Evolutionary conservation across 805 yeast species (phyloP).

Genomic region (Limtongia smithiae): DNA sequence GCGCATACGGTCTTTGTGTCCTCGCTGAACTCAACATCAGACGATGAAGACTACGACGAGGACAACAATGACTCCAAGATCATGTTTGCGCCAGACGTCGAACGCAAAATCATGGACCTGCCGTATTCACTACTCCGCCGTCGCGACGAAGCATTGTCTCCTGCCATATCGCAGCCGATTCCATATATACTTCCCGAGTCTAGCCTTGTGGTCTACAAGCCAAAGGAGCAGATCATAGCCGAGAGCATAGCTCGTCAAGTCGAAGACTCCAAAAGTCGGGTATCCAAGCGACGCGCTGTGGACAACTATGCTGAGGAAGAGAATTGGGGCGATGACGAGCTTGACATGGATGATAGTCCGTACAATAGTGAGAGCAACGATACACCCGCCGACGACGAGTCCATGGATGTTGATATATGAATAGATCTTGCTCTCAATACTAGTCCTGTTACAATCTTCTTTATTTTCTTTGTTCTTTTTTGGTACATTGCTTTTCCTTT

Average conservation of each 20-base stretch:
- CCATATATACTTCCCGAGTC: conserved; percentile 8
- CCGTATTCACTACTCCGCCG: conserved; percentile 21
- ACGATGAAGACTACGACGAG: conserved; percentile 7
- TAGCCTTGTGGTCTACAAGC: conserved; percentile 17
- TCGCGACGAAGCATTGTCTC: conserved; percentile 1
- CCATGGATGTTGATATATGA: neutral
- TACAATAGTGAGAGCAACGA: neutral
- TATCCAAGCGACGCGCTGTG: neutral
- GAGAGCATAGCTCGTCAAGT: conserved; percentile 25
- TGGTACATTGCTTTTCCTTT: no score
- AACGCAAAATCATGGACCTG: conserved; percentile 16
- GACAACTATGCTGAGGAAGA: conserved; percentile 3
- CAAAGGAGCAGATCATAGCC: conserved; percentile 25
- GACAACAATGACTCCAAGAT: conserved; percentile 3
- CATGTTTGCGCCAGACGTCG: conserved; percentile 20
- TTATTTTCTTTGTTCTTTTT: neutral
- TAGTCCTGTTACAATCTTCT: neutral
- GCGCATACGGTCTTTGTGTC: conserved; percentile 24
- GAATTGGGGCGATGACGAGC: conserved; percentile 24
- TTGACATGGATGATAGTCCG: conserved; percentile 1
- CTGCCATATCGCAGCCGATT: conserved; percentile 5
- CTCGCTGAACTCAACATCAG: conserved; percentile 15
- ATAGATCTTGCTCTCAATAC: neutral
- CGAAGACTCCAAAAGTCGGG: neutral
- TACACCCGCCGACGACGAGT: conserved; percentile 1